These are phyloP conservation scores for Umbelopsis sp. DNA, from an alignment of 371 early-diverging fungal species.

Conservation along the genomic window DNA sequence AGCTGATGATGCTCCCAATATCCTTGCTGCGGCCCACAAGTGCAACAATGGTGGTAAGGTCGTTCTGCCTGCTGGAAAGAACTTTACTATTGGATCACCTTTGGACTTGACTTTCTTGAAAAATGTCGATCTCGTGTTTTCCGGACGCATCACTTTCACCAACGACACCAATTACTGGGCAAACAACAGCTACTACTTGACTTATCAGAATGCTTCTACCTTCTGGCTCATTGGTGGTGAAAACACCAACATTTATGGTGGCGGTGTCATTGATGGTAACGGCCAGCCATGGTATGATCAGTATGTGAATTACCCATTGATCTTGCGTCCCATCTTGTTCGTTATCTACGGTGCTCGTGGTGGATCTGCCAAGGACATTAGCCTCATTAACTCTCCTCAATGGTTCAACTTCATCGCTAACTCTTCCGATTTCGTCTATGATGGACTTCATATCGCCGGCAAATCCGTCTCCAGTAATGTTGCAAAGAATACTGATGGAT, in stretches of 20 bases:
- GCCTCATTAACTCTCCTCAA: conserved; percentile 26
- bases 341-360: conserved; percentile 25
- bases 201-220: conserved; percentile 31
- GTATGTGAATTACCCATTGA: conserved; percentile 21
- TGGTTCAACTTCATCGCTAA: conserved; percentile 27
- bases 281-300: conserved; percentile 26
- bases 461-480: conserved; percentile 15
- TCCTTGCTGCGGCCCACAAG: conserved; percentile 25
- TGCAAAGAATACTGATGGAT: conserved; percentile 29
- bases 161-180: conserved; percentile 27
- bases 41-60: conserved; percentile 28
- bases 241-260: conserved; percentile 27
- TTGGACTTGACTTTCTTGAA: conserved; percentile 28
- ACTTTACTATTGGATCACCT: conserved; percentile 20
- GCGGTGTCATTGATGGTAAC: conserved; percentile 21
- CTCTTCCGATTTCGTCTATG: conserved; percentile 27
- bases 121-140: conserved; percentile 26
- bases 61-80: conserved; percentile 18
- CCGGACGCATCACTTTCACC: conserved; percentile 23
- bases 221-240: conserved; percentile 31
- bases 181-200: conserved; percentile 25
- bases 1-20: conserved; percentile 20
- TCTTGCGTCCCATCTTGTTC: conserved; percentile 25
- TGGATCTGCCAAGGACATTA: conserved; percentile 20
- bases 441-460: conserved; percentile 25